Percentiles rank a stretch among this genome's conserved stretches.
These are phyloP conservation scores for Linderina pennispora DNA, from an alignment of 192 early-diverging fungal species.

Conservation along the genomic window DNA sequence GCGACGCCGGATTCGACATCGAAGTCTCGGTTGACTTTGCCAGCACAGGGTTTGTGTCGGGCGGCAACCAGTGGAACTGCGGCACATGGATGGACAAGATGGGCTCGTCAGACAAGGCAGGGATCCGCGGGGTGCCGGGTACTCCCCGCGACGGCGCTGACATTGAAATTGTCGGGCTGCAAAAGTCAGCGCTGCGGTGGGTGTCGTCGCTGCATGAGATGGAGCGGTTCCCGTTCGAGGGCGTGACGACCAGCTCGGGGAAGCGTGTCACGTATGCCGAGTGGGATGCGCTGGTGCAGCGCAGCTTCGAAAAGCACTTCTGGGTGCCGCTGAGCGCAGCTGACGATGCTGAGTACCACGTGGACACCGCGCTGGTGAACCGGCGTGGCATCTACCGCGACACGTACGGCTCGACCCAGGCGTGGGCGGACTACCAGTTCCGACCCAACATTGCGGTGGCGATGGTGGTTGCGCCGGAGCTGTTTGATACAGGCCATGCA, in stretches of 20 bases:
- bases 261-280: constrained; percentile 52
- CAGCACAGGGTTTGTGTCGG: constrained; percentile 70
- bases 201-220: constrained; percentile 50
- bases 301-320: constrained; percentile 81
- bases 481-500: constrained; percentile 80
- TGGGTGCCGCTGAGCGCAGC: constrained; percentile 76
- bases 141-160: constrained; percentile 91
- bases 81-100: constrained; percentile 99
- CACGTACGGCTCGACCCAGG: constrained; percentile 59
- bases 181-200: constrained; percentile 83
- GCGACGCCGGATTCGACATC: constrained; percentile 83
- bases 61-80: constrained; percentile 91
- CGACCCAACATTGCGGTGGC: constrained; percentile 88
- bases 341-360: constrained; percentile 57
- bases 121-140: constrained; percentile 82
- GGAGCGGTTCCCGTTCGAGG: constrained; percentile 35
- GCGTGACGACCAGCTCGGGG: constrained; percentile 43
- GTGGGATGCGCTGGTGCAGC: constrained; percentile 78
- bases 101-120: constrained; percentile 92
- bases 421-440: constrained; percentile 87
- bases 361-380: constrained; percentile 58
- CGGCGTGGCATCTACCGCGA: constrained; percentile 96
- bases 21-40: constrained; percentile 65
- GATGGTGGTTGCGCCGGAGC: constrained; percentile 91
- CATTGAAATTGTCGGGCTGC: constrained; percentile 87